Evolutionary conservation across 768 basidiomycete genomes (phyloP), one percentile per base, ranked within the genome.

Genomic region (Rhodosporidiobolus odoratus): DNA sequence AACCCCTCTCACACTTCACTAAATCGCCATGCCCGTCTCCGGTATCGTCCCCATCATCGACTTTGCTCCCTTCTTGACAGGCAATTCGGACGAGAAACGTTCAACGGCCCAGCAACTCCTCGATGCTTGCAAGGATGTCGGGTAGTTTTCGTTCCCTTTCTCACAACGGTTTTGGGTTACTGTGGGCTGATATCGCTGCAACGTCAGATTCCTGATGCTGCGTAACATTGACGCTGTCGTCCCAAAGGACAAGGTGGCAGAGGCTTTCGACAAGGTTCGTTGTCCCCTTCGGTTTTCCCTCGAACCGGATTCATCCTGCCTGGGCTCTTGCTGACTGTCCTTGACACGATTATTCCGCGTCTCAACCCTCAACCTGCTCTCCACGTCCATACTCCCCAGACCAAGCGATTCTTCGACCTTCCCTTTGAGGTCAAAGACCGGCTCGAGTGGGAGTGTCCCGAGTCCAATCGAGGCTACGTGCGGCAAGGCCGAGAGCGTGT

Each of bases 401-500:
- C 89, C 76, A 85, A 84, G 21, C 83, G 86, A 54, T 92, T 92
- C 82, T 93, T 93, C 74, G 75, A 77, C 38, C 79, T 92, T 64
- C 85, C 90, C 8, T 76, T 79, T 53, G 84, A 86, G 56, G 78
- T 53, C 25, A 71, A 90, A 87, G 81, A 83, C 58, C 80, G 82
- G 69, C 83, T 92, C 10, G 86, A 86, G 66, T 92, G 91, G 91
- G 87, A 89, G 61, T 77, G 77, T 65, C 61, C 71, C 16, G 68
- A 62, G 45, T 43, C 27, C 13, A 92, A 94, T 76, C 84, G 92
- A 65, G 91, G 91, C 40, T 92, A 91, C 78, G 89, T 93, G 58
- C 81, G 83, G 71, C 82, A 89, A 47, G 91, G 91, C 25, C 85
- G 91, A 27, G 92, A 94, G 79, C 87, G 88, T 16, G 73, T 74